Base-by-base conservation (phyloP, 2,329 filamentous ascomycete species). In the Verticillium nubilum region DNA sequence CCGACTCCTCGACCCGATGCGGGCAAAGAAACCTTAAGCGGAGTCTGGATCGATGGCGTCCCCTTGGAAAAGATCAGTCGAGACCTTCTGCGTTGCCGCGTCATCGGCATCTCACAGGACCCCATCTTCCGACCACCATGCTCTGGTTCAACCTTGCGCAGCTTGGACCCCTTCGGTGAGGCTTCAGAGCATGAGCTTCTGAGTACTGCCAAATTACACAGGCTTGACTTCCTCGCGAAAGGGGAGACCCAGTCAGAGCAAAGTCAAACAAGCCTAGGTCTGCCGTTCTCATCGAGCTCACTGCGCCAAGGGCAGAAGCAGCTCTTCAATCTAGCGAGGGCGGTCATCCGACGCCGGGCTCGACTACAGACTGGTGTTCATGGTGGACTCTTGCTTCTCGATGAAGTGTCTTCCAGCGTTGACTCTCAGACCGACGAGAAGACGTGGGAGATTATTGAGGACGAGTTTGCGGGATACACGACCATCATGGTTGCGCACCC, bases 301-400 rank as follows among this genome's bases (percentile, higher is more conserved):
- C 73, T 86, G 5, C 81, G 78, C 5, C 78, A 81, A 33, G 87
- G 87, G 0, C 86, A 89, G 68, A 80, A 79, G 52, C 86, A 89
- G 65, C 75, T 89, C 0, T 86, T 90, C 64, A 85, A 80, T 62
- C 76, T 90, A 1, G 86, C 82, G 0, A 72, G 86, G 0, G 86
- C 84, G 0, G 75, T 88, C 19, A 69, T 89, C 7, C 72, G 80
- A 4, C 62, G 68, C 2, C 61, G 72, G 23, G 73, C 80, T 4
- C 62, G 59, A 33, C 42, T n/a, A 12, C 33, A 27, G 3, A 7
- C 23, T 13, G 27, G 26, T 7, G 69, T 52, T 64, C 65, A 12
- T 65, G 65, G 61, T 5, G 69, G 70, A 0, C 50, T 74, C 2
- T 56, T 73, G 9, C 57, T 73, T n/a, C 68, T 74, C 2, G 73